Evolutionary conservation across 2,329 filamentous ascomycete genomes (phyloP).

Genomic region (Phoma sp.): DNA sequence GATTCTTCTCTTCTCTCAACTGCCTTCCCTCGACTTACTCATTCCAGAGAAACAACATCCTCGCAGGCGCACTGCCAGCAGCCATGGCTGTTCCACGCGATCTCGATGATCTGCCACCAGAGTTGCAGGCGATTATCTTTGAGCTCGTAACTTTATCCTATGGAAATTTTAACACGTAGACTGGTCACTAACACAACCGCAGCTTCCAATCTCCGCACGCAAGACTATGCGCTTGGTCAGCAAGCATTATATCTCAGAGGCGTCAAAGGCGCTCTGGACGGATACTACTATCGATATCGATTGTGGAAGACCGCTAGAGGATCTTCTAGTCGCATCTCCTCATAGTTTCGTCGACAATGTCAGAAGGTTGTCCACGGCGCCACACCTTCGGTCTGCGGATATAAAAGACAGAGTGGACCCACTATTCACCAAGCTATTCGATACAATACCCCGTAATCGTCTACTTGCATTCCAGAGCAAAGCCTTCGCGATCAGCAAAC

Average conservation of each 20-base stretch:
- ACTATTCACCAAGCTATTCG: neutral
- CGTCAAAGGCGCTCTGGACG: neutral
- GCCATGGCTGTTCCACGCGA: neutral
- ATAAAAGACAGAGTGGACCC: too few relatives aligned
- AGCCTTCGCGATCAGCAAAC: too few relatives aligned
- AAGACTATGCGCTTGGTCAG: neutral
- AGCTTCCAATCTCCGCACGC: neutral
- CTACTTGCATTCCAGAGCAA: too few relatives aligned
- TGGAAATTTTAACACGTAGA: neutral
- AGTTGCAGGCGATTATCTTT: neutral
- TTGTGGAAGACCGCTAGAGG: neutral
- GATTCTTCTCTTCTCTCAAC: too few relatives aligned
- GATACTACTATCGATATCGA: neutral
- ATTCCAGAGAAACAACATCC: too few relatives aligned
- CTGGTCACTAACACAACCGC: neutral
- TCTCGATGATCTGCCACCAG: neutral
- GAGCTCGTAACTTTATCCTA: neutral
- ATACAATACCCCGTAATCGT: neutral
- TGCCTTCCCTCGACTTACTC: too few relatives aligned
- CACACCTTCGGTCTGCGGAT: too few relatives aligned
- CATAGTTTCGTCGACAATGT: neutral
- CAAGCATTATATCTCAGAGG: neutral
- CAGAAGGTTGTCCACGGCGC: neutral
- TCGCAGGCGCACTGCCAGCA: too few relatives aligned
- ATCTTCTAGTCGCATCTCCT: neutral